phyloP scores from a whole-genome alignment of 192 early-diverging fungal species.

The Obelidium mucronatum region DNA sequence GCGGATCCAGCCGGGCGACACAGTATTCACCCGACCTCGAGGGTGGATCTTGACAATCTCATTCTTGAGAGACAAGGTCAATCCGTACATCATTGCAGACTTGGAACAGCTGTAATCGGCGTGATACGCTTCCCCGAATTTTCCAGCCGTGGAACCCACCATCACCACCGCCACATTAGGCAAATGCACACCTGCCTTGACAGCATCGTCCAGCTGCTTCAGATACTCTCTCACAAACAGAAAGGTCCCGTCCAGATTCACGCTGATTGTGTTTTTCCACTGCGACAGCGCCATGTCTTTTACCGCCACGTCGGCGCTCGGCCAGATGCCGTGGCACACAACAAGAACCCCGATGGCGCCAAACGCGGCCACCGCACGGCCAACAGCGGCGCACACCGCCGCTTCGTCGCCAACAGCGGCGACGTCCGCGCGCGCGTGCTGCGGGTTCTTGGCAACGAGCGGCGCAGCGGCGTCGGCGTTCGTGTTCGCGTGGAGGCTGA shows the following conservation, averaged over 20 bases:
- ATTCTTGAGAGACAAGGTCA: slow-evolving; percentile 58
- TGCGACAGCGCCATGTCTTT: slow-evolving; percentile 62
- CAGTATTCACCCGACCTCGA: slow-evolving; percentile 59
- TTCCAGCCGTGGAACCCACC: slow-evolving; percentile 61
- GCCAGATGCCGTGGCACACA: slow-evolving; percentile 68
- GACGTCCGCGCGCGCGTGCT: slow-evolving; percentile 28
- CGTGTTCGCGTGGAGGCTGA: slow-evolving; percentile 62
- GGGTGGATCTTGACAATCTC: slow-evolving; percentile 65
- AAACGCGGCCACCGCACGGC: slow-evolving; percentile 9
- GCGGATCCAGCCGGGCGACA: slow-evolving; percentile 64
- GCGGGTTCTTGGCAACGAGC: slow-evolving; percentile 43
- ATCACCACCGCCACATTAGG: slow-evolving; percentile 39
- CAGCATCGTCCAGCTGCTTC: slow-evolving; percentile 32
- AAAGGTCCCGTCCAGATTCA: slow-evolving; percentile 67
- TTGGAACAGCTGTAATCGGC: slow-evolving; percentile 60
- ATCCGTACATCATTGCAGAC: slow-evolving; percentile 61
- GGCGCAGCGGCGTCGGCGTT: slow-evolving; percentile 31
- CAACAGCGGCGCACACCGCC: slow-evolving; percentile 37
- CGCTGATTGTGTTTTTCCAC: slow-evolving; percentile 55
- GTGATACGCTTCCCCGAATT: slow-evolving; percentile 65
- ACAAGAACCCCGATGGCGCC: slow-evolving; percentile 58
- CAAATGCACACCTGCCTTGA: background rate
- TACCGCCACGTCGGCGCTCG: slow-evolving; percentile 49
- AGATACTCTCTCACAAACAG: slow-evolving; percentile 49
- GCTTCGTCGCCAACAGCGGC: slow-evolving; percentile 53